Conservation (phyloP, 2,329 filamentous ascomycete species). For the Colletotrichum somersetense region DNA sequence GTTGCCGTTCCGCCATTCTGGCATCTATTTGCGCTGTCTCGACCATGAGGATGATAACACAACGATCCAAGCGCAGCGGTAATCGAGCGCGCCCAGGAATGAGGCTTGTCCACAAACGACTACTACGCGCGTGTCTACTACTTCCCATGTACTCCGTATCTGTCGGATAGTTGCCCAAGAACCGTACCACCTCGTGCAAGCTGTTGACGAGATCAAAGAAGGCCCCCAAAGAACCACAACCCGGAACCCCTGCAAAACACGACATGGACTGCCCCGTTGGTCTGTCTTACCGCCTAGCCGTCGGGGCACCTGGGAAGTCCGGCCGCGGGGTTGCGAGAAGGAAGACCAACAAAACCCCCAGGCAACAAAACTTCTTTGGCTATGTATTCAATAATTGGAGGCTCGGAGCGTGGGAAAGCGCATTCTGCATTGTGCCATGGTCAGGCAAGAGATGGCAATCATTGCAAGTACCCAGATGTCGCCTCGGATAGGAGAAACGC, state of each 20-base stretch:
- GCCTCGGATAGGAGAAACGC: conserved; percentile 2
- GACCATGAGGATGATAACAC: neutral
- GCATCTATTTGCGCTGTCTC: conserved; percentile 20
- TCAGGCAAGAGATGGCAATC: neutral
- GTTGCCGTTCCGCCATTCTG: conserved; percentile 11
- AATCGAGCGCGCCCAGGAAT: neutral
- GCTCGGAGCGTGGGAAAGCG: neutral
- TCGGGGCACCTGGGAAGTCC: conserved; percentile 27
- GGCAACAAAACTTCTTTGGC: conserved; percentile 9
- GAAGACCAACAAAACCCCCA: conserved; percentile 9
- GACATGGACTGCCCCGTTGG: conserved; percentile 18
- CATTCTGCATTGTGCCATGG: conserved; percentile 1
- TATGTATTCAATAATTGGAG: neutral
- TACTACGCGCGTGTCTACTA: conserved; percentile 17
- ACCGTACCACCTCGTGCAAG: conserved; percentile 1
- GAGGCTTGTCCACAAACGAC: conserved; percentile 4
- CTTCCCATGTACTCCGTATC: neutral
- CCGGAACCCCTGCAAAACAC: conserved; percentile 12
- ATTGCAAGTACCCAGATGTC: neutral
- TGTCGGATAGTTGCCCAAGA: neutral
- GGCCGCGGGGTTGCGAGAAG: conserved; percentile 30
- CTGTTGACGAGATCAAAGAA: conserved; percentile 8
- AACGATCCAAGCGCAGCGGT: conserved; percentile 10
- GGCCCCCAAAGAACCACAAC: conserved; percentile 5
- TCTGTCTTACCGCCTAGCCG: conserved; percentile 13